Evolutionary conservation across 352 stramenopile species (phyloP).

Genomic region (Pythium monospermum): DNA sequence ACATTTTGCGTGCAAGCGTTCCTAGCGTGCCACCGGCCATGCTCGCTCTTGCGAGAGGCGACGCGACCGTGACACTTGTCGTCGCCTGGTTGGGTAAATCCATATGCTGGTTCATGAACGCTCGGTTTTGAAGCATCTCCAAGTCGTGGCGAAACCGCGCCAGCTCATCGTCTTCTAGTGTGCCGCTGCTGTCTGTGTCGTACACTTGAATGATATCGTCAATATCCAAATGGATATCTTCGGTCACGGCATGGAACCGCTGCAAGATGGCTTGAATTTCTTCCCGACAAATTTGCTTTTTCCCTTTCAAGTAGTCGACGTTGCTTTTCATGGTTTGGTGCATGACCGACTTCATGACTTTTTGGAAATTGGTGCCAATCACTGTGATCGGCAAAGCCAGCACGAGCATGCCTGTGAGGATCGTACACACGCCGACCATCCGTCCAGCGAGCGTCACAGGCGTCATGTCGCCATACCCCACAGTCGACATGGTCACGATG

Average conservation of each 20-base stretch:
- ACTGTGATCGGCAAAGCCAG: constrained; percentile 87
- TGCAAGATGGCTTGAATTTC: constrained; percentile 72
- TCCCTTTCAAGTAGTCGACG: constrained; percentile 69
- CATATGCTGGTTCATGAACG: constrained; percentile 33
- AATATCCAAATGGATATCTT: constrained; percentile 68
- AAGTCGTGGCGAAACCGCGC: constrained; percentile 63
- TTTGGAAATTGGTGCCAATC: constrained; percentile 86
- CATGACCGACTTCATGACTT: constrained; percentile 78
- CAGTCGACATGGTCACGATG: constrained; percentile 90
- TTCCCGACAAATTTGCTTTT: constrained; percentile 61
- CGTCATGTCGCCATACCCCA: constrained; percentile 86
- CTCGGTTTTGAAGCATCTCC: constrained; percentile 66
- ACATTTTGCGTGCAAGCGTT: constrained; percentile 7
- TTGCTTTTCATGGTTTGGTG: constrained; percentile 78
- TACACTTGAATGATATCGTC: constrained; percentile 80
- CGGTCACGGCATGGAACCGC: constrained; percentile 65
- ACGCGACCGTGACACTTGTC: not conserved
- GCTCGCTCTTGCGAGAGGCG: not conserved
- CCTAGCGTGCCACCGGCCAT: not conserved
- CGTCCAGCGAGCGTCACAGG: constrained; percentile 71
- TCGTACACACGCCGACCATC: constrained; percentile 59
- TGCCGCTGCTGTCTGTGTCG: constrained; percentile 72
- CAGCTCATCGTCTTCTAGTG: constrained; percentile 73
- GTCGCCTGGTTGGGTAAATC: not conserved
- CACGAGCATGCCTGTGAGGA: constrained; percentile 83